Conservation (phyloP, 140 eudicot species). For the Bidens hawaiensis region DNA sequence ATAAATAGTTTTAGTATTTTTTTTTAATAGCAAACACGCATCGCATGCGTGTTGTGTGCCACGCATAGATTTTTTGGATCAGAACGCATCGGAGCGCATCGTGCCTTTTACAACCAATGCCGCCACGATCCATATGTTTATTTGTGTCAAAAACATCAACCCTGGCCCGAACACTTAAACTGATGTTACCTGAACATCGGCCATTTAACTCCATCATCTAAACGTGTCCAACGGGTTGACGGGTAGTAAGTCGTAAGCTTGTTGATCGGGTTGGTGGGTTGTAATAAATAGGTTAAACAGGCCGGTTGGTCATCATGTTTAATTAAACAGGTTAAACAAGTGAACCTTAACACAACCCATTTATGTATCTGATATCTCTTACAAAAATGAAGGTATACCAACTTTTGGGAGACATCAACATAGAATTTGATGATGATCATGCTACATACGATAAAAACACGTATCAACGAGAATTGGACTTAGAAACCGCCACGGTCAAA, state of each 20-base stretch:
- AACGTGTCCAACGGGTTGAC: neutral
- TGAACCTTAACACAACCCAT: neutral
- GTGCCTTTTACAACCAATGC: no score
- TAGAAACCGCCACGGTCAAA: conserved; percentile 62
- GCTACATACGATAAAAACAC: conserved; percentile 40
- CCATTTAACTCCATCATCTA: no score
- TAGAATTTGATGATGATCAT: conserved; percentile 57
- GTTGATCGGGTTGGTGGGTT: neutral
- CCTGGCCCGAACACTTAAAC: neutral
- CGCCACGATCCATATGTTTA: neutral
- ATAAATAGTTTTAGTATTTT: no score
- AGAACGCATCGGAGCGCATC: no score
- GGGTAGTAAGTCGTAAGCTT: no score
- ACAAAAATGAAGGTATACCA: conserved; percentile 64
- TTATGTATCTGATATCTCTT: conserved; percentile 8
- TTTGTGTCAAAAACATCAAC: neutral
- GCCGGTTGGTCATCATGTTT: neutral
- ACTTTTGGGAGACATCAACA: conserved; percentile 76
- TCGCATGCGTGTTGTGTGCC: no score
- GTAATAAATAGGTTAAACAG: neutral
- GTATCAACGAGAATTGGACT: conserved; percentile 66
- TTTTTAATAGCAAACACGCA: no score
- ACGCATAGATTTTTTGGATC: no score
- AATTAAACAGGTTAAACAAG: neutral
- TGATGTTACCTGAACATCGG: neutral